Conservation (phyloP, 78 protist genomes). For the Protostelium mycophagum region DNA sequence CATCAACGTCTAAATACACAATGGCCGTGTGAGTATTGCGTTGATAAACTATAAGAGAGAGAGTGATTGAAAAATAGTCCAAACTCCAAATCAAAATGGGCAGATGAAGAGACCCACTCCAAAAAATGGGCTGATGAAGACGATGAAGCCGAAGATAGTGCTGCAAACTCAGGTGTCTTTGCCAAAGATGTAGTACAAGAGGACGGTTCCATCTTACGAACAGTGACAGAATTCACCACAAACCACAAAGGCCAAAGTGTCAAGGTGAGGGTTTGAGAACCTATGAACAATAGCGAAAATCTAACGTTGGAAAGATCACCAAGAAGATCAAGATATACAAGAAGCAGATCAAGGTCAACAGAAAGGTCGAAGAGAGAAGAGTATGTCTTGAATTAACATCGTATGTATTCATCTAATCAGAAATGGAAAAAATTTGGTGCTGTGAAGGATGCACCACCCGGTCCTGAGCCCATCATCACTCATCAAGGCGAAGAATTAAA, state of each 20-base stretch:
- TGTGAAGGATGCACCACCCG: neutral
- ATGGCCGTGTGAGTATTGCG: neutral
- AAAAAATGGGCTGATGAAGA: neutral
- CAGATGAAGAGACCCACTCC: neutral
- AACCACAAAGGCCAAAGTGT: neutral
- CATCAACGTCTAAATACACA: no score
- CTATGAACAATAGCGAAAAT: neutral
- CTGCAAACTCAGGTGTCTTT: neutral
- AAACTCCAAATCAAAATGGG: neutral
- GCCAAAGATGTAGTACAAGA: neutral
- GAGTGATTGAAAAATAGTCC: no score
- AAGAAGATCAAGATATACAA: neutral
- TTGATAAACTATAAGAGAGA: no score
- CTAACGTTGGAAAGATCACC: neutral
- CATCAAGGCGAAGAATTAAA: constrained; percentile 7
- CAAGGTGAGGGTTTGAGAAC: neutral
- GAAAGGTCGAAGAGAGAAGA: neutral
- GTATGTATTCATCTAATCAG: neutral
- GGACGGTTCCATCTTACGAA: neutral
- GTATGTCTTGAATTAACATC: neutral
- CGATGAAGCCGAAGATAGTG: neutral
- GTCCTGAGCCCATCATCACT: constrained; percentile 22
- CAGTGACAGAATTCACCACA: neutral
- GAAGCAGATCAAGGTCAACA: neutral
- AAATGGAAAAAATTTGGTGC: constrained; percentile 22